Conservation (phyloP, 2,329 filamentous ascomycete species). For the Venturia asperata region DNA sequence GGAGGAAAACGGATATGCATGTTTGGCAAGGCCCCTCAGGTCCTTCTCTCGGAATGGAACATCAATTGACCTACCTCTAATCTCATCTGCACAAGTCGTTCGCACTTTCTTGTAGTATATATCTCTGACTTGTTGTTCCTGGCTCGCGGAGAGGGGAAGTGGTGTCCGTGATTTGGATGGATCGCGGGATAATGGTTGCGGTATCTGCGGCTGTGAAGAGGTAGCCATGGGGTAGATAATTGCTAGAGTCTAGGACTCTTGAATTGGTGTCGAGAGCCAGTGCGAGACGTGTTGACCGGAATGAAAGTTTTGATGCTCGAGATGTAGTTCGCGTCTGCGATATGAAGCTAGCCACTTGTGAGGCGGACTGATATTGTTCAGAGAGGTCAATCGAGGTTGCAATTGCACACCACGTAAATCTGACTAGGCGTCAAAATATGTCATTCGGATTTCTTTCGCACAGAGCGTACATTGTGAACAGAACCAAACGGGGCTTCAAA, state of each 20-base stretch:
- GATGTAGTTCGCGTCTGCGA: not conserved
- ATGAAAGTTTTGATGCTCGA: not conserved
- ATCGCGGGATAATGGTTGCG: not conserved
- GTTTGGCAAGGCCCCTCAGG: not conserved
- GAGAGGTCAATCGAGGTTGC: too few species aligned
- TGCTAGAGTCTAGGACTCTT: not conserved
- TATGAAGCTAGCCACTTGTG: not conserved
- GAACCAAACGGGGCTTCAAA: too few species aligned
- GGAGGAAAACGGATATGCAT: not conserved
- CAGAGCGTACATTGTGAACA: too few species aligned
- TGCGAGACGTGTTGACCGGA: not conserved
- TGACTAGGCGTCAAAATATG: too few species aligned
- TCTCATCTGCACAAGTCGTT: slow-evolving; percentile 57
- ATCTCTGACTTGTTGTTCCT: slow-evolving; percentile 75
- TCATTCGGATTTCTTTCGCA: too few species aligned
- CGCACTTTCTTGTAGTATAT: slow-evolving; percentile 76
- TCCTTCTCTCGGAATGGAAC: not conserved
- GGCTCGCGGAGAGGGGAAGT: slow-evolving; percentile 70
- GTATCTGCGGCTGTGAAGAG: not conserved
- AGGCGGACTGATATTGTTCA: not conserved
- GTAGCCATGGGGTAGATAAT: not conserved
- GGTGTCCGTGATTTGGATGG: slow-evolving; percentile 54
- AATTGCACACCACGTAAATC: too few species aligned
- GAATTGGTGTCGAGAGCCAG: not conserved
- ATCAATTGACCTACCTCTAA: slow-evolving; percentile 35